Conservation (phyloP, 2,329 filamentous ascomycete genomes). For the Trichoderma sp. region DNA sequence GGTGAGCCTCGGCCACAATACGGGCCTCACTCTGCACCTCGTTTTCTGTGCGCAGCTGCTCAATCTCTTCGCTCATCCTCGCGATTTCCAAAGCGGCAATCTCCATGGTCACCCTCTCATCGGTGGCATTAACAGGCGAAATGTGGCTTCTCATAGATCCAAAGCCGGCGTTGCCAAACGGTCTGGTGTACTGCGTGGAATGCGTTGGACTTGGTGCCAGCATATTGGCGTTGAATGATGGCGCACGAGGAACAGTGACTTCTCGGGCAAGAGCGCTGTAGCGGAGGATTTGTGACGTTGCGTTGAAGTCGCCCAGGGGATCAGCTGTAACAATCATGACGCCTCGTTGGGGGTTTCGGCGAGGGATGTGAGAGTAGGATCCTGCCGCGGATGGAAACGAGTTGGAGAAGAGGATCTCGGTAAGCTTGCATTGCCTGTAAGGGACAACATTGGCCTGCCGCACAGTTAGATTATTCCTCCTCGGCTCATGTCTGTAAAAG, state of each 20-base stretch:
- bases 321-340: slow-evolving; percentile 98
- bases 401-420: slow-evolving; percentile 82
- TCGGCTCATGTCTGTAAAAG: not conserved
- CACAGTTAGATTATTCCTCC: slow-evolving; percentile 21
- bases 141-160: slow-evolving; percentile 39
- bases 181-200: slow-evolving; percentile 34
- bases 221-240: slow-evolving; percentile 75
- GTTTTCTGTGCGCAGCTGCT: slow-evolving; percentile 67
- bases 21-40: slow-evolving; percentile 68
- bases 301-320: slow-evolving; percentile 89
- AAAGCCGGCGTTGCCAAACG: slow-evolving; percentile 41
- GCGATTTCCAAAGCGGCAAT: slow-evolving; percentile 77
- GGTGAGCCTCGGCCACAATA: slow-evolving; percentile 67
- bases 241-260: slow-evolving; percentile 85
- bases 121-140: slow-evolving; percentile 36
- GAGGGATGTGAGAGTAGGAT: slow-evolving; percentile 36
- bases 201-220: slow-evolving; percentile 39
- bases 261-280: slow-evolving; percentile 92
- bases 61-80: slow-evolving; percentile 68
- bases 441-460: slow-evolving; percentile 67
- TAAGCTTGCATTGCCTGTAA: slow-evolving; percentile 81
- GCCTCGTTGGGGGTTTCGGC: slow-evolving; percentile 74
- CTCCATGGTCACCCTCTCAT: slow-evolving; percentile 72
- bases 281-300: slow-evolving; percentile 90
- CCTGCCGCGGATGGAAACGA: slow-evolving; percentile 66